phyloP scores from a whole-genome alignment of 805 yeast species.

The Ogataea angusta region DNA sequence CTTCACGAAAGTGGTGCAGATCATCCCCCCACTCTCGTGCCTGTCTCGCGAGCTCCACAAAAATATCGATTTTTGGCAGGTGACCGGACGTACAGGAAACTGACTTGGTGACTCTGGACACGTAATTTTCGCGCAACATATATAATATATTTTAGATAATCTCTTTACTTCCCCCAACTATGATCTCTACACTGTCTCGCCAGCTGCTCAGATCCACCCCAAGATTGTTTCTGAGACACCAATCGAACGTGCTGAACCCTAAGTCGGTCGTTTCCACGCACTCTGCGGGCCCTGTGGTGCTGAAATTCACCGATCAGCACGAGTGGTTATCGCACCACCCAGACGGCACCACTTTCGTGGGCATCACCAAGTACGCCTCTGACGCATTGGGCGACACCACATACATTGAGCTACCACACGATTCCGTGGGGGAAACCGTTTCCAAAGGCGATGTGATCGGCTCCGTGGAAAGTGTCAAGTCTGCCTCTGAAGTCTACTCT shows the following conservation, averaged over 20 bases:
- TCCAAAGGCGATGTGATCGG: slow-evolving; percentile 84
- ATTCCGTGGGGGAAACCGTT: slow-evolving; percentile 27
- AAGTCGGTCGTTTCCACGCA: slow-evolving; percentile 30
- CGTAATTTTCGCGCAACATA: slow-evolving; percentile 7
- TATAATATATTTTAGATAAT: slow-evolving; percentile 1
- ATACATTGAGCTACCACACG: slow-evolving; percentile 78
- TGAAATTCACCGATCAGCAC: slow-evolving; percentile 82
- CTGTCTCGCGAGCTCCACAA: slow-evolving; percentile 49
- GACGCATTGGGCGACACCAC: slow-evolving; percentile 98
- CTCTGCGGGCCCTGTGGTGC: slow-evolving; percentile 43
- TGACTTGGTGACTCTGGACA: slow-evolving; percentile 9
- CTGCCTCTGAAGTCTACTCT: slow-evolving; percentile 88
- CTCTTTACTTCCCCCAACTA: not conserved
- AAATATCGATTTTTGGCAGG: slow-evolving; percentile 57
- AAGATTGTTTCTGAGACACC: slow-evolving; percentile 10
- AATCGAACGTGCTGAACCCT: slow-evolving; percentile 29
- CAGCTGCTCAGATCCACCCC: slow-evolving; percentile 9
- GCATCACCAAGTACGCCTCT: slow-evolving; percentile 92
- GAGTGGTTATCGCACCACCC: slow-evolving; percentile 90
- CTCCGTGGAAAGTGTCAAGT: slow-evolving; percentile 90
- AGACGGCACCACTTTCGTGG: slow-evolving; percentile 80
- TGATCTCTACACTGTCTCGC: slow-evolving; percentile 8
- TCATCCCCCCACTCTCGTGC: slow-evolving; percentile 60
- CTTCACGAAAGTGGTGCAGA: slow-evolving; percentile 59
- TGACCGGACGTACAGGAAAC: slow-evolving; percentile 8